phyloP scores from a whole-genome alignment of 106 monocot genomes.

The Dioscorea dumetorum region DNA sequence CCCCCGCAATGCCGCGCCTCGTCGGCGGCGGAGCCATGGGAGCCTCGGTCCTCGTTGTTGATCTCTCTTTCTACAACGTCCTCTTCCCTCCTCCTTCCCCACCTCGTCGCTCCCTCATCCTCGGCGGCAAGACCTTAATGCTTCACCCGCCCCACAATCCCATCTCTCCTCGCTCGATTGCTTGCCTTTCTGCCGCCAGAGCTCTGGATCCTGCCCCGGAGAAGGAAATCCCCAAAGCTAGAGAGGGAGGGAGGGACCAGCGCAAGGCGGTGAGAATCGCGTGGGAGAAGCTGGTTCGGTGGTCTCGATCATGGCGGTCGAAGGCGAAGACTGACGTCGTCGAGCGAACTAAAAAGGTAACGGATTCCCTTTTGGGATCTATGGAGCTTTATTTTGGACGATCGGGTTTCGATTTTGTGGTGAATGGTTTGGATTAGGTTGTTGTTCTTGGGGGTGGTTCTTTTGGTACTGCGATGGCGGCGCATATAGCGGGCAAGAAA shows the following conservation, averaged over 20 bases:
- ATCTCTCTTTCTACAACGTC: too few relatives aligned
- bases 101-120: not conserved
- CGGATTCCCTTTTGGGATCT: not conserved
- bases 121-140: not conserved
- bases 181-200: conserved; percentile 5
- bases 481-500: conserved; percentile 79
- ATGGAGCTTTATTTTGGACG: not conserved
- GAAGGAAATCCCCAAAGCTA: conserved; percentile 7
- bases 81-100: not conserved
- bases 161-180: not conserved
- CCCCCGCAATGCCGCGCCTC: too few relatives aligned
- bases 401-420: not conserved
- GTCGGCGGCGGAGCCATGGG: too few relatives aligned
- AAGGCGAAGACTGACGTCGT: conserved; percentile 58
- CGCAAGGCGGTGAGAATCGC: conserved; percentile 62
- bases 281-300: conserved; percentile 97
- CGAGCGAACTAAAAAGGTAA: conserved; percentile 70
- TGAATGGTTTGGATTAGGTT: conserved; percentile 27
- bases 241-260: conserved; percentile 41
- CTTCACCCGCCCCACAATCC: not conserved
- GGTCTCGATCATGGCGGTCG: conserved; percentile 91
- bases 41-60: too few relatives aligned
- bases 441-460: conserved; percentile 94
- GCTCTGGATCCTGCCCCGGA: conserved; percentile 26
- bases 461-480: conserved; percentile 97